Evolutionary conservation across 768 basidiomycete species (phyloP), one percentile per base, ranked within the genome.

Genomic region (Fomitopsis pulvina): DNA sequence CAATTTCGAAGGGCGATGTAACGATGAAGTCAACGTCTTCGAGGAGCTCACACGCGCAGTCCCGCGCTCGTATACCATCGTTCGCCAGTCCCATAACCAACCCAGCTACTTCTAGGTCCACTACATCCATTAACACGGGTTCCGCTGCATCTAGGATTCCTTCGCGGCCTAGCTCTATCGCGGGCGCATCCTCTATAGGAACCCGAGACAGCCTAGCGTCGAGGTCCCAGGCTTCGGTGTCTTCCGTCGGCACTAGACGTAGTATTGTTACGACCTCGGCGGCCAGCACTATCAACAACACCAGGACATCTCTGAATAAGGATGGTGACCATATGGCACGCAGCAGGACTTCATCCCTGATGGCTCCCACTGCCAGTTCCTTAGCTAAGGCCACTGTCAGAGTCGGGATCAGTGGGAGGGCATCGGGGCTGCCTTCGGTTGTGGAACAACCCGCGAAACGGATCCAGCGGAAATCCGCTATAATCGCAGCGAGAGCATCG

Each of bases 351-450:
- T 66, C 67, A 6, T 77, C 79, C 30, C 69, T 89, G 11, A 67
- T 85, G 45, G 85, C 86, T 0, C 87, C 87, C 0, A 89, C 87
- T 0, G 86, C 83, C 1, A 87, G 85, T 57, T 89, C 87, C 1
- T 67, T 88, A 21, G 87, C 87, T 2, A 86, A 81, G 68, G 70
- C 62, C 21, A 68, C 53, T 30, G 48, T 34, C 11, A 48, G 43
- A 16, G 50, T 41, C 4, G 32, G 48, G 21, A 14, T 10, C 43
- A n/a, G 43, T n/a, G 51, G 55, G 7, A 53, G 53, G 42, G 7
- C 43, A 12, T 51, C 55, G 2, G 53, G 50, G 18, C 47, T 56
- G 3, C 47, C 53, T 6, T 22, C 50, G 7, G 47, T 55, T 14
- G 48, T 51, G 9, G 57, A 55, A 32, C 45, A 45, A 20, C 34